phyloP scores from a whole-genome alignment of 2,329 filamentous ascomycete genomes.

The Beauveria sp. region DNA sequence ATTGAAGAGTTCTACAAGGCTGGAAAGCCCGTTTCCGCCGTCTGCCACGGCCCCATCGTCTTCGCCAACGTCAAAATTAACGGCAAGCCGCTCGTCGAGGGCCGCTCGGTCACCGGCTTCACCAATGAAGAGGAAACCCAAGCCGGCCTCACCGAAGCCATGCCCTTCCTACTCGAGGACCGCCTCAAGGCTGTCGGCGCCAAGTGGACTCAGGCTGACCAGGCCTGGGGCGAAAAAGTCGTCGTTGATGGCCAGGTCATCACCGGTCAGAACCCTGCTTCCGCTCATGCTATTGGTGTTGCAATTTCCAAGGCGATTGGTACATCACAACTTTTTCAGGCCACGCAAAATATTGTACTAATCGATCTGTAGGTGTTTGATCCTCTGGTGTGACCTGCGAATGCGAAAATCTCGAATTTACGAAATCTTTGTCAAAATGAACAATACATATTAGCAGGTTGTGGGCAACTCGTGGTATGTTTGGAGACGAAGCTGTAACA shows the following conservation, averaged over 20 bases:
- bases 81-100: conserved; percentile 47
- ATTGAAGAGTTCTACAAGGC: conserved; percentile 54
- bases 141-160: conserved; percentile 38
- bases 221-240: conserved; percentile 42
- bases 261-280: conserved; percentile 52
- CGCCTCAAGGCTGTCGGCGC: conserved; percentile 45
- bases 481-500: too few relatives aligned
- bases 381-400: too few relatives aligned
- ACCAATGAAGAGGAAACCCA: conserved; percentile 49
- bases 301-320: conserved; percentile 40
- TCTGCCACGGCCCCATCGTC: conserved; percentile 62
- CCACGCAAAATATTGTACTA: not conserved
- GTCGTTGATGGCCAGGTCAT: conserved; percentile 45
- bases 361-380: not conserved
- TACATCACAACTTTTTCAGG: conserved; percentile 9
- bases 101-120: conserved; percentile 54
- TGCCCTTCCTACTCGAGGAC: conserved; percentile 54
- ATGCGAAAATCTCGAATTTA: too few relatives aligned
- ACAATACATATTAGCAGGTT: too few relatives aligned
- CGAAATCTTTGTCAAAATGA: too few relatives aligned
- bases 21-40: conserved; percentile 56
- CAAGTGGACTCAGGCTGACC: conserved; percentile 46
- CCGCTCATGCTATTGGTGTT: conserved; percentile 42
- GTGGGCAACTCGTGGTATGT: too few relatives aligned
- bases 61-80: conserved; percentile 49